Evolutionary conservation across 2,329 filamentous ascomycete genomes (phyloP).

Genomic region (Massarina eburnea): DNA sequence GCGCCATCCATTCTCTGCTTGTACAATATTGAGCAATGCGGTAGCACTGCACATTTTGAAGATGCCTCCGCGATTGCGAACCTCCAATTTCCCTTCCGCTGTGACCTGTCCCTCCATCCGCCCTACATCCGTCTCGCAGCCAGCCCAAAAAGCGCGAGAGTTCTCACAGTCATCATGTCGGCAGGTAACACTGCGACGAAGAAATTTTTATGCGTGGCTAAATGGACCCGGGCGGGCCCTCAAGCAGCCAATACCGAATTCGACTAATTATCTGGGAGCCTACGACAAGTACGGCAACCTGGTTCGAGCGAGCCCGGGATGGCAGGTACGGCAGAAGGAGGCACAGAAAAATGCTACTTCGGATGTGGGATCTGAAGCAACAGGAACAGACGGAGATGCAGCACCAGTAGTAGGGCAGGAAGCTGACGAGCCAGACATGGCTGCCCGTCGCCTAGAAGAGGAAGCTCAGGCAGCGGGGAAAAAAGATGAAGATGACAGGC

Average conservation of each 20-base stretch:
- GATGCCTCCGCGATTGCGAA: conserved; percentile 41
- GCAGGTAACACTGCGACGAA: conserved; percentile 53
- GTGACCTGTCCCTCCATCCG: conserved; percentile 21
- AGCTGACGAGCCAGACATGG: conserved; percentile 30
- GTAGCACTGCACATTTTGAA: conserved; percentile 22
- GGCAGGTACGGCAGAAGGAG: conserved; percentile 13
- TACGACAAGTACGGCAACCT: conserved; percentile 56
- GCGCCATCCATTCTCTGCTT: conserved; percentile 10
- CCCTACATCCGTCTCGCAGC: conserved; percentile 26
- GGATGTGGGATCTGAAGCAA: conserved; percentile 1
- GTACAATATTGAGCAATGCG: conserved; percentile 24
- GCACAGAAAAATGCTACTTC: conserved; percentile 20
- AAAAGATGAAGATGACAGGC: conserved; percentile 13
- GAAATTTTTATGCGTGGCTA: conserved; percentile 62
- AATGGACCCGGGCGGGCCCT: conserved; percentile 56
- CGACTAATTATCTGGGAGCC: conserved; percentile 59
- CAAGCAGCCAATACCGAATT: conserved; percentile 50
- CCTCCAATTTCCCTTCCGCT: conserved; percentile 27
- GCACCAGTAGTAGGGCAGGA: conserved; percentile 24
- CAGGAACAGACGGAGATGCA: conserved; percentile 10
- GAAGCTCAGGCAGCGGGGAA: conserved; percentile 23
- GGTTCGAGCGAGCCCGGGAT: conserved; percentile 39
- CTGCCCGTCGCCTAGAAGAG: conserved; percentile 19
- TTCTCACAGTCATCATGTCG: conserved; percentile 42
- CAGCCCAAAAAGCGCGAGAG: conserved; percentile 28